phyloP scores from a whole-genome alignment of 2,329 filamentous ascomycete species.

The Ophioceras dolichostomum region DNA sequence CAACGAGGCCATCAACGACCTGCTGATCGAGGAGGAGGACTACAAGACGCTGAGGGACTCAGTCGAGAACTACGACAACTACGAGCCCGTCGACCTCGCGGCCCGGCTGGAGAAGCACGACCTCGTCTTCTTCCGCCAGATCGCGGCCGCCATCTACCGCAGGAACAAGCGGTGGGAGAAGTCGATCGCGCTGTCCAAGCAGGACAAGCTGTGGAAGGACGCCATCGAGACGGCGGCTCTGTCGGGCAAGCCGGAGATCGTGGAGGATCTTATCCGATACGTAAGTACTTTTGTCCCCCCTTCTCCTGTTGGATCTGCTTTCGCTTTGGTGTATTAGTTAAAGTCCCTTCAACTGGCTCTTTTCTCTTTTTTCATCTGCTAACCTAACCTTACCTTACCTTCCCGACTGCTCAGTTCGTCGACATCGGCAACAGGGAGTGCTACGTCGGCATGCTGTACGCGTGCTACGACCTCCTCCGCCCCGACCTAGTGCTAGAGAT shows the following conservation, averaged over 20 bases:
- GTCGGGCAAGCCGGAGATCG: constrained; percentile 79
- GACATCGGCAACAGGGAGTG: constrained; percentile 98
- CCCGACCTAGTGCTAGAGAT: constrained; percentile 89
- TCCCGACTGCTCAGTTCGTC: constrained; percentile 94
- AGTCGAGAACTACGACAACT: constrained; percentile 98
- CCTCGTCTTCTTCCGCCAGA: constrained; percentile 97
- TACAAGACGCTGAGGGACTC: constrained; percentile 98
- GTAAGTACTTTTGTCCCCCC: constrained; percentile 57
- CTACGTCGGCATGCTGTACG: constrained; percentile 99
- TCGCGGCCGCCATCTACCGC: constrained; percentile 95
- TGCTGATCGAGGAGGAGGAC: constrained; percentile 97
- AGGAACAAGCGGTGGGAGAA: constrained; percentile 99
- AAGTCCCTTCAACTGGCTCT: no score
- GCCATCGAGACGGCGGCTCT: constrained; percentile 96
- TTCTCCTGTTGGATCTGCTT: neutral
- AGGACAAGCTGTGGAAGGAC: constrained; percentile 99
- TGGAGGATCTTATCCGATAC: constrained; percentile 92
- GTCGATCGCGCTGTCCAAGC: constrained; percentile 93
- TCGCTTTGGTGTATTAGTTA: no score
- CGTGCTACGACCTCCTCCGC: constrained; percentile 94
- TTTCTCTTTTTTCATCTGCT: constrained; percentile 13
- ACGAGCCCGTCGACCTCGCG: constrained; percentile 87
- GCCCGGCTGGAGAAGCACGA: constrained; percentile 94
- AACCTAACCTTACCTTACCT: constrained; percentile 15
- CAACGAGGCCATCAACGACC: constrained; percentile 95